phyloP scores from a whole-genome alignment of 2,329 filamentous ascomycete genomes.

The Sporothrix schenckii region DNA sequence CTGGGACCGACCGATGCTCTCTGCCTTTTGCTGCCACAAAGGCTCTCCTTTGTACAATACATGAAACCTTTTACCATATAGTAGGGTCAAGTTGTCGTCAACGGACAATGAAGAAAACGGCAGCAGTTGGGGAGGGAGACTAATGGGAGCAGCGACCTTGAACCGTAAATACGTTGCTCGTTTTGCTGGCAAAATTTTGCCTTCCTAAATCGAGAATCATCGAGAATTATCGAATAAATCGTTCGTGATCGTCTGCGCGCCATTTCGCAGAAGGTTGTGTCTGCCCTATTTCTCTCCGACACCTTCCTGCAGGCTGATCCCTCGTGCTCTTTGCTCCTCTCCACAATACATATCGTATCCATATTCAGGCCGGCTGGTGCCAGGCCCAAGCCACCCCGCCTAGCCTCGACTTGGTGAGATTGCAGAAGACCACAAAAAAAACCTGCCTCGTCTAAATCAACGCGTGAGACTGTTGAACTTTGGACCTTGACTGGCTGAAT shows the following conservation, averaged over 20 bases:
- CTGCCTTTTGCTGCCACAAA: neutral
- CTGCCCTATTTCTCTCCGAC: neutral
- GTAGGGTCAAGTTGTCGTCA: neutral
- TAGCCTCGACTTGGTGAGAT: constrained; percentile 14
- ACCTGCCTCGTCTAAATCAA: neutral
- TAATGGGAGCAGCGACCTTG: too few relatives aligned
- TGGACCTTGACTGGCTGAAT: neutral
- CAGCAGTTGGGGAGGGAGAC: neutral
- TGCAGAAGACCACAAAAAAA: constrained; percentile 10
- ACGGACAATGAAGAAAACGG: neutral
- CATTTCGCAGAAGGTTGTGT: constrained; percentile 1
- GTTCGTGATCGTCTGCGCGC: neutral
- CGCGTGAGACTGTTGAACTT: neutral
- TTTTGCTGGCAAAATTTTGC: too few relatives aligned
- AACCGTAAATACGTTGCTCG: too few relatives aligned
- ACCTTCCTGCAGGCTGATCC: neutral
- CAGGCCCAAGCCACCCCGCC: constrained; percentile 20
- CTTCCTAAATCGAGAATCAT: neutral
- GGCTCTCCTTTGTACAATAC: neutral
- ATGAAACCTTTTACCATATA: neutral
- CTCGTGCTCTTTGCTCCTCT: neutral
- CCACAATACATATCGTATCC: neutral
- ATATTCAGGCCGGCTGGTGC: neutral
- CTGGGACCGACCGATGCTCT: neutral
- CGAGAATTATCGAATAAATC: neutral